Evolutionary conservation across 805 yeast genomes (phyloP), one percentile per base, ranked within the genome.

Genomic region (Suhomyces sp.): DNA sequence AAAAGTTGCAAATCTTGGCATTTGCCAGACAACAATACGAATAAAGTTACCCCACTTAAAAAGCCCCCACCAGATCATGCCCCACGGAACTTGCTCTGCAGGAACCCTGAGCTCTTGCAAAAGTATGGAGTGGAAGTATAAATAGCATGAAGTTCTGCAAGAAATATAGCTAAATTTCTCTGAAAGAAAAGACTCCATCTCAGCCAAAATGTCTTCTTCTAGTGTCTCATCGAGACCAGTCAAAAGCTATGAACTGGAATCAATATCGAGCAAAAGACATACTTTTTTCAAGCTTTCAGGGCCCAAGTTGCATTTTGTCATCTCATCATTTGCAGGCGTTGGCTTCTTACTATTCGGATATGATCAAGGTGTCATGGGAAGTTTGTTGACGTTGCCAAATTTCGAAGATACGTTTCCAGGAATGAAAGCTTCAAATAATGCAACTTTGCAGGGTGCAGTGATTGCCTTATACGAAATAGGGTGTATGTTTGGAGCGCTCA

Each of bases 321-420:
- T 41, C 9, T 41, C 44, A 4, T 27, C 34, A 11, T 37, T 41
- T 28, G 44, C 44, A 5, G 44, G 44, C n/a, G 39, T 41, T 6
- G 44, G 44, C 5, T 41, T 65, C 31, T 60, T 65, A 35, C 58
- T 65, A 42, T 63, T 65, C 36, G 73, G 73, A 17, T 65, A 63
- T 39, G 73, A 68, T 43, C 72, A 66, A 40, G 73, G 72, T 29
- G 58, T 68, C 39, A 65, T 68, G 68, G 59, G 56, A 5, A 42
- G 50, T 22, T 50, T 51, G 30, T 46, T 51, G 33, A 50, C 55
- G 2, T 31, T 51, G 13, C 42, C 41, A 21, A 40, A 51, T 10
- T 51, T 51, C 24, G 41, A 40, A 19, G 31, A 47, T 19, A 40
- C 47, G 6, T 51, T 48, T 38, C 36, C 48, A 1, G 34, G 42